These are phyloP conservation scores for Phellopilus nigrolimitatus DNA, from an alignment of 1,284 basidiomycete genomes.

Conservation along the genomic window DNA sequence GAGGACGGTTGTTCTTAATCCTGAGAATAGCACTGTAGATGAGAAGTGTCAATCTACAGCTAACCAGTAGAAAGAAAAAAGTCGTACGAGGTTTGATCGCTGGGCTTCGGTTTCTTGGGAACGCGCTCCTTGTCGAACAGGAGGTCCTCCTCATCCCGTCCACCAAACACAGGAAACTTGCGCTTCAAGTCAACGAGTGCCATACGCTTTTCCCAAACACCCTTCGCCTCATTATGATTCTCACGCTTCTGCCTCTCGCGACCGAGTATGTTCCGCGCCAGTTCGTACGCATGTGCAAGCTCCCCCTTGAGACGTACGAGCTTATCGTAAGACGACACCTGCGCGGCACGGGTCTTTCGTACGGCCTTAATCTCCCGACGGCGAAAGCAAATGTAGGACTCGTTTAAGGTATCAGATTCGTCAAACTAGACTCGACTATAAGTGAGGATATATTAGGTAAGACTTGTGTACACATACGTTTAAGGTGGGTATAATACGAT, in stretches of 20 bases:
- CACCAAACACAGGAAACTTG: constrained; percentile 61
- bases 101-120: constrained; percentile 50
- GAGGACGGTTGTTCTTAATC: constrained; percentile 47
- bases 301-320: constrained; percentile 79
- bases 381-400: constrained; percentile 98
- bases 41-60: constrained; percentile 5
- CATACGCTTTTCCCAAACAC: constrained; percentile 78
- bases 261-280: constrained; percentile 63
- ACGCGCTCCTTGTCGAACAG: constrained; percentile 71
- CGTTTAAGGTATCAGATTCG: constrained; percentile 85
- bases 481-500: constrained; percentile 42
- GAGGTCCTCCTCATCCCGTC: constrained; percentile 80
- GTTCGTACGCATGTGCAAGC: constrained; percentile 65
- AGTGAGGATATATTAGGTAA: constrained; percentile 12
- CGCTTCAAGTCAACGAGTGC: constrained; percentile 78
- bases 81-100: constrained; percentile 37
- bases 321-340: constrained; percentile 85
- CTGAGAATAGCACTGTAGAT: constrained; percentile 24
- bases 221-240: constrained; percentile 49
- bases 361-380: constrained; percentile 92
- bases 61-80: constrained; percentile 20
- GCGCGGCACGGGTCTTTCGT: constrained; percentile 90
- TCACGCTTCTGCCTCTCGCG: constrained; percentile 79
- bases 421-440: constrained; percentile 55
- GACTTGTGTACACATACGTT: constrained; percentile 26